Evolutionary conservation across 2,329 filamentous ascomycete species (phyloP).

Genomic region (Diplodia corticola): DNA sequence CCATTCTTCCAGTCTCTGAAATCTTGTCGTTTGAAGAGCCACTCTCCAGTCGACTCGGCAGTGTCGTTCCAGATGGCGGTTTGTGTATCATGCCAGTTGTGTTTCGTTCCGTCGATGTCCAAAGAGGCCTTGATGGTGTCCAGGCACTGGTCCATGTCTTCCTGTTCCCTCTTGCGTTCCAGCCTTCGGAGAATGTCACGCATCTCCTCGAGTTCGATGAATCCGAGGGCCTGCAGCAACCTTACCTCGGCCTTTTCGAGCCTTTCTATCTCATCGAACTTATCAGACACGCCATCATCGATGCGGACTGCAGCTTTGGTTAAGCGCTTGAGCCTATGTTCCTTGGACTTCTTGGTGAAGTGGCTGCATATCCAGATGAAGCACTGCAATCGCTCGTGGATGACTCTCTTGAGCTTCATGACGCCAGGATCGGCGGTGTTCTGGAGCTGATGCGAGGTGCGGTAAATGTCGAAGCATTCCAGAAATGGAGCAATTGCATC

Average conservation of each 20-base stretch:
- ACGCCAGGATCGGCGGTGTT: background rate
- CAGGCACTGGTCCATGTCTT: background rate
- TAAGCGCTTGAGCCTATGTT: background rate
- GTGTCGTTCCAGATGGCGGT: background rate
- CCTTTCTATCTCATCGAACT: background rate
- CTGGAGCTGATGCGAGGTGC: background rate
- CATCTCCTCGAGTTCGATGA: background rate
- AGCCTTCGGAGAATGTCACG: background rate
- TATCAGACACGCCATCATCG: background rate
- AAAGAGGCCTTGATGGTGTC: background rate
- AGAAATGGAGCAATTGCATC: background rate
- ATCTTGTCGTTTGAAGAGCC: background rate
- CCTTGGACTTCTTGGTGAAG: background rate
- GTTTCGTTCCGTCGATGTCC: background rate
- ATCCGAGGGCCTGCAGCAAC: background rate
- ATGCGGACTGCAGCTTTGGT: background rate
- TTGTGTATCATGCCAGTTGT: background rate
- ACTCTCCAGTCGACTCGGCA: background rate
- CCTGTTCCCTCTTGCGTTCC: background rate
- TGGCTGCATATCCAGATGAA: slow-evolving; percentile 3
- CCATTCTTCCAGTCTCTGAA: background rate
- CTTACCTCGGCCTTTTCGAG: background rate
- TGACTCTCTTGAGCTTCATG: background rate
- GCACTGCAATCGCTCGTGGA: background rate
- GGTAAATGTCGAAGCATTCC: background rate